Conservation (phyloP, 257 asterid species). For the Solanum piurae region DNA sequence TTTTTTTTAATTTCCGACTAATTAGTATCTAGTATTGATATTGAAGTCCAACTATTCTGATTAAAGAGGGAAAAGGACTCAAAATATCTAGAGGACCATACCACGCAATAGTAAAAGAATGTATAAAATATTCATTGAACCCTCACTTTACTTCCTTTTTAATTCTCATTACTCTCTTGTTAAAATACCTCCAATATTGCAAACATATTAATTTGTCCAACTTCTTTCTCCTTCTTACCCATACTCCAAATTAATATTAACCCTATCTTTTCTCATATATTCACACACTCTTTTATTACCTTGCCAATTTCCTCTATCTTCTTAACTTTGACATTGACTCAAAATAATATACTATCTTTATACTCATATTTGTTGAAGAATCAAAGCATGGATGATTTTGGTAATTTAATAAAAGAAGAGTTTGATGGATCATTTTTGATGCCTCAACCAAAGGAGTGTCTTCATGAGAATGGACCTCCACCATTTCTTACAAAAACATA, state of each 20-base stretch:
- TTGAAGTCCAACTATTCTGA: too few relatives aligned
- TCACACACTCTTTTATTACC: background rate
- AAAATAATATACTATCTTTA: background rate
- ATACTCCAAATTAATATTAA: background rate
- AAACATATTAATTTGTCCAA: background rate
- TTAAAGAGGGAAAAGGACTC: background rate
- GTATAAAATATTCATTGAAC: background rate
- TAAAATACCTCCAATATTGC: background rate
- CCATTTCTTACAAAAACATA: slow-evolving; percentile 71
- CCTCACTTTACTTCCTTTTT: background rate
- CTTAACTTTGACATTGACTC: background rate
- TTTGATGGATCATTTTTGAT: background rate
- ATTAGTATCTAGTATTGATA: too few relatives aligned
- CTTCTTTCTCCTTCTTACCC: background rate
- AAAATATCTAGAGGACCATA: slow-evolving; percentile 6
- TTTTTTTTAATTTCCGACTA: too few relatives aligned
- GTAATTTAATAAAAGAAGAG: slow-evolving; percentile 18
- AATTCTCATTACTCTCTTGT: background rate
- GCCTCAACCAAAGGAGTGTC: slow-evolving; percentile 53
- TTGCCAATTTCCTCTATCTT: background rate
- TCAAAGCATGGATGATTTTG: slow-evolving; percentile 16
- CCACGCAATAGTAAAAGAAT: background rate
- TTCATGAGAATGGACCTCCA: slow-evolving; percentile 42
- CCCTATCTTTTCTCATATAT: background rate
- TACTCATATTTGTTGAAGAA: background rate